These are phyloP conservation scores for Candida ortonii DNA, from an alignment of 805 yeast genomes.

Conservation along the genomic window DNA sequence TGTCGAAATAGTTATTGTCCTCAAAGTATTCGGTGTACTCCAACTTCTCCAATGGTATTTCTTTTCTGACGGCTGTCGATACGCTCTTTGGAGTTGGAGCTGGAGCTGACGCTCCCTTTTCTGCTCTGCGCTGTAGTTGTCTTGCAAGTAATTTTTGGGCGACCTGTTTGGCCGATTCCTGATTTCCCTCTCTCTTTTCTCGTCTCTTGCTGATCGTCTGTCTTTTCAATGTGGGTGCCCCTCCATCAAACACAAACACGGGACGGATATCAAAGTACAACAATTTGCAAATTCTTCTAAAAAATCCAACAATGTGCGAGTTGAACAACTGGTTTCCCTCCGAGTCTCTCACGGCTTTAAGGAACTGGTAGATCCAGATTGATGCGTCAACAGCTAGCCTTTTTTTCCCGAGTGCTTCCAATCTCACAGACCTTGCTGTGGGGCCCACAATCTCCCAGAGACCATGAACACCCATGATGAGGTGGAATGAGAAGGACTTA, in stretches of 20 bases:
- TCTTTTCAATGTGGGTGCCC: slow-evolving; percentile 80
- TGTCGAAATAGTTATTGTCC: slow-evolving; percentile 29
- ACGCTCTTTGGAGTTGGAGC: slow-evolving; percentile 1
- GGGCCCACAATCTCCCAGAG: slow-evolving; percentile 92
- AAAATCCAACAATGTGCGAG: slow-evolving; percentile 94
- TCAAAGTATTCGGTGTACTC: slow-evolving; percentile 37
- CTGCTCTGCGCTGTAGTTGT: slow-evolving; percentile 64
- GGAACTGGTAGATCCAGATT: slow-evolving; percentile 95
- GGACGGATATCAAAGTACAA: slow-evolving; percentile 85
- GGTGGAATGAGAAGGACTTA: no score
- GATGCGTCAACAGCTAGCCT: slow-evolving; percentile 95
- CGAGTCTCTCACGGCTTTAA: slow-evolving; percentile 87
- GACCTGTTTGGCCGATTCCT: slow-evolving; percentile 65
- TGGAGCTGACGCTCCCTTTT: slow-evolving; percentile 13
- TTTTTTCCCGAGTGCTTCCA: slow-evolving; percentile 78
- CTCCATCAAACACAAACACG: slow-evolving; percentile 93
- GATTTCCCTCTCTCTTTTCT: slow-evolving; percentile 70
- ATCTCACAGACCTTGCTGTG: slow-evolving; percentile 82
- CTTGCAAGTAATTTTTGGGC: slow-evolving; percentile 80
- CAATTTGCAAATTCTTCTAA: slow-evolving; percentile 87
- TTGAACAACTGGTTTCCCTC: slow-evolving; percentile 74
- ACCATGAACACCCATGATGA: slow-evolving; percentile 88
- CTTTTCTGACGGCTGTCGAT: slow-evolving; percentile 13
- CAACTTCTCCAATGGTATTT: slow-evolving; percentile 23
- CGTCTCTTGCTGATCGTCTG: slow-evolving; percentile 73